Base-by-base conservation (phyloP, 2,329 filamentous ascomycete genomes). In the Trichoderma sp. region DNA sequence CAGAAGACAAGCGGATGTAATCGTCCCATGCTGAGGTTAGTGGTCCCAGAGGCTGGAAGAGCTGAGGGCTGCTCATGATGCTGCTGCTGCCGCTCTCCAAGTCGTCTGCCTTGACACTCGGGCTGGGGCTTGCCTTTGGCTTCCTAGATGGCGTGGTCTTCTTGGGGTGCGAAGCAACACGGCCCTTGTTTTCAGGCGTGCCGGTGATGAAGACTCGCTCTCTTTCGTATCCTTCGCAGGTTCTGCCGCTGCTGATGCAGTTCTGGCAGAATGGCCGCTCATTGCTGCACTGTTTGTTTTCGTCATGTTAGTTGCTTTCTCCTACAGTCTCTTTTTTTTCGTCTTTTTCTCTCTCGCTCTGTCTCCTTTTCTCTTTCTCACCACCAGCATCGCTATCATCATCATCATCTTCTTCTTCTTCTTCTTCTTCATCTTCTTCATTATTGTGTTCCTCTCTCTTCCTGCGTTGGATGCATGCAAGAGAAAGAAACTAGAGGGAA, bases 201-300 rank as follows among this genome's bases (percentile, higher is more conserved):
- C 86, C 86, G 49, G 87, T 85, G 75, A 91, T 89, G 77, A 91
- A 91, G 68, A 90, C 84, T 19, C 85, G 85, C 74, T 89, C 85
- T 49, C 86, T 82, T 74, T 89, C 84, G 76, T 91, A 91, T 49
- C 89, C 89, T 58, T 84, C 84, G 73, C 89, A 91, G 69, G 83
- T 77, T 56, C 87, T 81, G 27, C 87, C 86, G 73, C 84, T 86
- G 73, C 85, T 82, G 68, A 83, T 79, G 76, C 89, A 91, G 75
- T 89, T 89, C 67, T 83, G 83, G 76, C 89, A 91, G 47, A 81
- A 80, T 2, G 89, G 89, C 4, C 85, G 84, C 69, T 86, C 83
- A 72, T 89, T 88, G 78, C 89, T 89, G 76, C 89, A 91, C 86
- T 89, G 72, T 56, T 57, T 47, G n/a, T n/a, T 29, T 31, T 55